These are phyloP conservation scores for Hygrophoropsis aurantiaca DNA, from an alignment of 768 basidiomycete species.

Conservation along the genomic window DNA sequence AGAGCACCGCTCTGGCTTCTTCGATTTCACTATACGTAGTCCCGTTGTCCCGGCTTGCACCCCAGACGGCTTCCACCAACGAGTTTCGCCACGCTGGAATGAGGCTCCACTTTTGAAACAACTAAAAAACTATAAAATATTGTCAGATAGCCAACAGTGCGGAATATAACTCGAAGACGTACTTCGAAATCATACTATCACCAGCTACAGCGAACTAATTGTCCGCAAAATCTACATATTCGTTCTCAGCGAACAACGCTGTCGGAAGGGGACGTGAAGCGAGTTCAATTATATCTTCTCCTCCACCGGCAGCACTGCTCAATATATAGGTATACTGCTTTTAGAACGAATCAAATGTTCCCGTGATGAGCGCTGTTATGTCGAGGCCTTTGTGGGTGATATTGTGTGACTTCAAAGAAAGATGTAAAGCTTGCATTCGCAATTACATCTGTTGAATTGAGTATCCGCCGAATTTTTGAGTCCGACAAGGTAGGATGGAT, in stretches of 20 bases:
- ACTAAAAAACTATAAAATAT: conserved; percentile 30
- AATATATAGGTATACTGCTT: conserved; percentile 18
- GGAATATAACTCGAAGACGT: conserved; percentile 2
- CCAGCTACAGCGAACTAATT: conserved; percentile 5
- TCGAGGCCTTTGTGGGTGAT: conserved; percentile 19
- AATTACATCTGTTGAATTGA: conserved; percentile 29
- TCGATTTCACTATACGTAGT: conserved; percentile 11
- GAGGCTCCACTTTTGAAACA: conserved; percentile 35
- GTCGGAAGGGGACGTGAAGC: conserved; percentile 30
- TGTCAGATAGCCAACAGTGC: neutral
- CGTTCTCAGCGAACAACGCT: conserved; percentile 18
- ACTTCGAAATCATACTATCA: conserved; percentile 9
- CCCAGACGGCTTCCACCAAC: conserved; percentile 26
- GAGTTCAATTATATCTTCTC: conserved; percentile 26
- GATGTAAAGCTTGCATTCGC: conserved; percentile 33
- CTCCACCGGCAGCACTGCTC: conserved; percentile 10
- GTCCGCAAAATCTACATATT: conserved; percentile 22
- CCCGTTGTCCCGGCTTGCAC: conserved; percentile 16
- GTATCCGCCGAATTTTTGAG: conserved; percentile 36
- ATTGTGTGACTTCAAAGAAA: conserved; percentile 28
- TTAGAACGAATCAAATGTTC: conserved; percentile 24
- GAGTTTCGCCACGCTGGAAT: conserved; percentile 47
- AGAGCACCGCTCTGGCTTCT: conserved; percentile 4
- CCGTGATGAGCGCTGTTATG: conserved; percentile 1
- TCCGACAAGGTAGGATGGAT: conserved; percentile 33